Conservation (phyloP, 1,139 yeast species). For the Eremothecium coryli region DNA sequence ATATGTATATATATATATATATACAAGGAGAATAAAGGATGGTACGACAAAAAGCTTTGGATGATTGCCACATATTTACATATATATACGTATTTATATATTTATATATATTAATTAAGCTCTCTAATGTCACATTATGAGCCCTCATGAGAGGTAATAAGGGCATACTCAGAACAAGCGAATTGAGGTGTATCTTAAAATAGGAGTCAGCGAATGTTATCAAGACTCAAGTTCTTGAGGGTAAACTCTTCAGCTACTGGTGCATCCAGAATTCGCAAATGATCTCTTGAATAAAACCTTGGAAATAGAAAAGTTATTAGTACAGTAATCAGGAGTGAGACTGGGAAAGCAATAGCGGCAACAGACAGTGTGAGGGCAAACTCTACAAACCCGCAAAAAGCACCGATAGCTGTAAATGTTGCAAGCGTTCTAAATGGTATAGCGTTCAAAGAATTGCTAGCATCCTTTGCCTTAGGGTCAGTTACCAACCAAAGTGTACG, state of each 20-base stretch:
- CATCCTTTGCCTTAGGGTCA: conserved; percentile 38
- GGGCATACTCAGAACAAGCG: too few species aligned
- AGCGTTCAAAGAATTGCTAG: conserved; percentile 28
- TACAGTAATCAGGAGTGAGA: conserved; percentile 65
- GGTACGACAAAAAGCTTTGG: too few species aligned
- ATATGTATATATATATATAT: too few species aligned
- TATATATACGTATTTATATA: too few species aligned
- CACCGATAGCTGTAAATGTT: conserved; percentile 49
- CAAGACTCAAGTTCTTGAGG: conserved; percentile 32
- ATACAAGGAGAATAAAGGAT: too few species aligned
- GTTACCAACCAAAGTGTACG: conserved; percentile 55
- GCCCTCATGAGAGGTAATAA: too few species aligned
- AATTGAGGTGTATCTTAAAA: too few species aligned
- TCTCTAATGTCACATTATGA: too few species aligned
- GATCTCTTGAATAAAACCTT: conserved; percentile 49
- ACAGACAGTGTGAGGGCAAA: conserved; percentile 77
- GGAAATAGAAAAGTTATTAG: conserved; percentile 53
- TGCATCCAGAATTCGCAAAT: conserved; percentile 54
- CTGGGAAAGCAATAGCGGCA: conserved; percentile 94
- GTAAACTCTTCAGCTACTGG: conserved; percentile 34
- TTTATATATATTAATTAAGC: too few species aligned
- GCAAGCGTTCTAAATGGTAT: conserved; percentile 43
- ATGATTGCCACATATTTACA: too few species aligned
- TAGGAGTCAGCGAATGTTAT: too few species aligned
- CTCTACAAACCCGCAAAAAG: conserved; percentile 67